Evolutionary conservation across 306 rosid species (phyloP).

Genomic region (Betula pendula): DNA sequence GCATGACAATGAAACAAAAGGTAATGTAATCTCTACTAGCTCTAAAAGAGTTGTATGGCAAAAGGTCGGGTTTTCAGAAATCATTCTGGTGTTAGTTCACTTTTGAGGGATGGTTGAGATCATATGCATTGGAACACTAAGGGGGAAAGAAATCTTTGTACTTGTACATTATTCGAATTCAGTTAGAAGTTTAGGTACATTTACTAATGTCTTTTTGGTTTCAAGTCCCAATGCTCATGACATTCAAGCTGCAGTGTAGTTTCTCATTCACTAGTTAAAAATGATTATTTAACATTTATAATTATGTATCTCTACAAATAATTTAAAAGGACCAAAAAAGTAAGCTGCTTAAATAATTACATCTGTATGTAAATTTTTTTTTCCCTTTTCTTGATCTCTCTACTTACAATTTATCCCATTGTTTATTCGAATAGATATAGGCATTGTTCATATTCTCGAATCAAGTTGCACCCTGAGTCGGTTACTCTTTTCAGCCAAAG

Average conservation of each 20-base stretch:
- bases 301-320: background rate
- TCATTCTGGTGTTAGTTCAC: constrained; percentile 17
- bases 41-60: constrained; percentile 9
- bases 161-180: background rate
- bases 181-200: background rate
- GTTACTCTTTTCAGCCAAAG: background rate
- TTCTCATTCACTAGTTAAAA: background rate
- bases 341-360: background rate
- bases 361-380: background rate
- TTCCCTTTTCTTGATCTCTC: background rate
- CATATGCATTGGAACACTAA: background rate
- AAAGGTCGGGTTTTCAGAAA: background rate
- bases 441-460: background rate
- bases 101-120: constrained; percentile 21
- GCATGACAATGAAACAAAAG: constrained; percentile 36
- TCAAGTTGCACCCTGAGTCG: background rate
- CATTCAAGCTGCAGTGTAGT: background rate
- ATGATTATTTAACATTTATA: background rate
- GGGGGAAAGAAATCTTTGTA: background rate
- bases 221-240: constrained; percentile 1
- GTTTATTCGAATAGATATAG: background rate
- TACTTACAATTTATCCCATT: background rate
- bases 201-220: background rate
- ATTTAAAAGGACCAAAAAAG: background rate
- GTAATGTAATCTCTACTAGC: constrained; percentile 37